A percentile compares a stretch with the other conserved stretches of the same genome.
Evolutionary conservation across 2,329 filamentous ascomycete species (phyloP).

Genomic region (Xylaria sp.): DNA sequence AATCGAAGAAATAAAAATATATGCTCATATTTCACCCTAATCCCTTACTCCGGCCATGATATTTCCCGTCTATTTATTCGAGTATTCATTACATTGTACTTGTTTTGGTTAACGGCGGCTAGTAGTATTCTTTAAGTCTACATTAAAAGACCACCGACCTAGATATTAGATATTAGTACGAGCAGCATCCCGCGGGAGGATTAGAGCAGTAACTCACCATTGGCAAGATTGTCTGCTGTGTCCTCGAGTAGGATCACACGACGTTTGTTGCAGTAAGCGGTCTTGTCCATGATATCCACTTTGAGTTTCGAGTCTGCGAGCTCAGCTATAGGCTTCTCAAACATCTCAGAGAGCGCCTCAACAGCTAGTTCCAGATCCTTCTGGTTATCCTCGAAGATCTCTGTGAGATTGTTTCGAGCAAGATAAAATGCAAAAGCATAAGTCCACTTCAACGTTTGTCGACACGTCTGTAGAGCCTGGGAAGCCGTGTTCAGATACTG

Average conservation of each 20-base stretch:
- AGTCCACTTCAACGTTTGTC: constrained; percentile 99
- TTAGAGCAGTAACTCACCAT: constrained; percentile 68
- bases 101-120: constrained; percentile 29
- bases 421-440: constrained; percentile 99
- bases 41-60: constrained; percentile 38
- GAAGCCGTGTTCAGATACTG: constrained; percentile 96
- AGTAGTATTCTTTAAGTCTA: constrained; percentile 46
- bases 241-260: constrained; percentile 90
- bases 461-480: constrained; percentile 92
- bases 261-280: constrained; percentile 93
- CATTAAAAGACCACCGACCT: constrained; percentile 51
- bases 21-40: constrained; percentile 28
- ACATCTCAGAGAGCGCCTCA: constrained; percentile 98
- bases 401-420: constrained; percentile 92
- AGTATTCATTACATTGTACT: constrained; percentile 29
- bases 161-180: constrained; percentile 13
- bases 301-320: constrained; percentile 89
- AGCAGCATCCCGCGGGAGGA: constrained; percentile 10
- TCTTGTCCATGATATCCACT: constrained; percentile 99
- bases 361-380: constrained; percentile 98
- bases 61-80: constrained; percentile 36
- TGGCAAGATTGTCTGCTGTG: constrained; percentile 90
- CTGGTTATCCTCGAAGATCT: constrained; percentile 99
- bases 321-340: constrained; percentile 94
- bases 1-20: constrained; percentile 5